These are phyloP conservation scores for Mucor piriformis DNA, from an alignment of 371 early-diverging fungal genomes.

Conservation along the genomic window DNA sequence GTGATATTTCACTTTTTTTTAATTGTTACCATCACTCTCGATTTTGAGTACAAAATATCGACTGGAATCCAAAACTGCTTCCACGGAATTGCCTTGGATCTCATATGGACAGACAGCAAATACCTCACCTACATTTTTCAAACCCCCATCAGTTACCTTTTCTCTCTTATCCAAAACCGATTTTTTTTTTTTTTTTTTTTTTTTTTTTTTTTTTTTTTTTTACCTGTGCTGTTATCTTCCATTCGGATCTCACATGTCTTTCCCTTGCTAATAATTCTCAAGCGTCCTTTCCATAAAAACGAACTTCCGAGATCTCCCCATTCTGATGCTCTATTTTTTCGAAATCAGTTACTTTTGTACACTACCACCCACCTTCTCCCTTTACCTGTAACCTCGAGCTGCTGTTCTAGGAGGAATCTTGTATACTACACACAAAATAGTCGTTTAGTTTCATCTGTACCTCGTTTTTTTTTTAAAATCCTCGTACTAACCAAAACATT, in stretches of 20 bases:
- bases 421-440: slow-evolving; percentile 55
- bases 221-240: slow-evolving; percentile 74
- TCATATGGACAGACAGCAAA: slow-evolving; percentile 88
- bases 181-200: background rate
- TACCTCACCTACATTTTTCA: slow-evolving; percentile 70
- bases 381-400: slow-evolving; percentile 74
- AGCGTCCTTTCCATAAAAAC: slow-evolving; percentile 84
- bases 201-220: background rate
- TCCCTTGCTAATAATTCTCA: slow-evolving; percentile 74
- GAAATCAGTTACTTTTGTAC: background rate
- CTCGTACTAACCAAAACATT: slow-evolving; percentile 70
- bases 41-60: slow-evolving; percentile 93
- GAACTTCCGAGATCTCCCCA: slow-evolving; percentile 79
- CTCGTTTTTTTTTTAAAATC: background rate
- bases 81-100: slow-evolving; percentile 72
- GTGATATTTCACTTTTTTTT: background rate
- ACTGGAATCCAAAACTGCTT: slow-evolving; percentile 87
- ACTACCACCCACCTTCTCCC: background rate
- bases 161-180: background rate
- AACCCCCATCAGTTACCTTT: background rate
- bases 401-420: slow-evolving; percentile 80
- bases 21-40: slow-evolving; percentile 71
- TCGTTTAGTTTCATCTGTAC: background rate
- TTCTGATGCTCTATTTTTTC: slow-evolving; percentile 69
- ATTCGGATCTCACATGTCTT: slow-evolving; percentile 76